Evolutionary conservation across 345 rosid species (phyloP).

Genomic region (Eucalyptus pumila): DNA sequence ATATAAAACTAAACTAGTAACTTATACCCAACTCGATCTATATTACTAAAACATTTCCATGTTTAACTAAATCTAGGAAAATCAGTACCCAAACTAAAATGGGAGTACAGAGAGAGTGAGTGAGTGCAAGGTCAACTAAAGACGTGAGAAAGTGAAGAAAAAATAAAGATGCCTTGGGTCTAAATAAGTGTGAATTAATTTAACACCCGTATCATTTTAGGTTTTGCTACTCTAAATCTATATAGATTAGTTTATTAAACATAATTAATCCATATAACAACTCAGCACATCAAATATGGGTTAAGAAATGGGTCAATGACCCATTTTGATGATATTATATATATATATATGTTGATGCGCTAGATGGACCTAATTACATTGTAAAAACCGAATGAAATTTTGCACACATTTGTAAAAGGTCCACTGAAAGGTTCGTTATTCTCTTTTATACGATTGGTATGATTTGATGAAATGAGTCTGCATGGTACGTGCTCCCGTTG

Average conservation of each 20-base stretch:
- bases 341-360: not conserved
- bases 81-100: no score
- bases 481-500: not conserved
- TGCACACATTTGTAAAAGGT: not conserved
- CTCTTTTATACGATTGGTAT: not conserved
- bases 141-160: not conserved
- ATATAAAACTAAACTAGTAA: no score
- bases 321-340: no score
- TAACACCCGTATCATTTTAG: no score
- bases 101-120: rapidly evolving
- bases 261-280: not conserved
- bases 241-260: no score
- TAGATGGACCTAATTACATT: not conserved
- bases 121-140: not conserved
- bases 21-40: not conserved
- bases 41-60: no score
- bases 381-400: not conserved
- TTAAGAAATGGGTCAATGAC: not conserved
- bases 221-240: not conserved
- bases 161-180: not conserved
- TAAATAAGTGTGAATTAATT: not conserved
- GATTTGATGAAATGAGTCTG: not conserved
- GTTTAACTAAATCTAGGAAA: not conserved
- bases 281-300: not conserved
- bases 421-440: not conserved